These are phyloP conservation scores for Aspergillus amoenus DNA, from an alignment of 2,329 filamentous ascomycete species.

Conservation along the genomic window DNA sequence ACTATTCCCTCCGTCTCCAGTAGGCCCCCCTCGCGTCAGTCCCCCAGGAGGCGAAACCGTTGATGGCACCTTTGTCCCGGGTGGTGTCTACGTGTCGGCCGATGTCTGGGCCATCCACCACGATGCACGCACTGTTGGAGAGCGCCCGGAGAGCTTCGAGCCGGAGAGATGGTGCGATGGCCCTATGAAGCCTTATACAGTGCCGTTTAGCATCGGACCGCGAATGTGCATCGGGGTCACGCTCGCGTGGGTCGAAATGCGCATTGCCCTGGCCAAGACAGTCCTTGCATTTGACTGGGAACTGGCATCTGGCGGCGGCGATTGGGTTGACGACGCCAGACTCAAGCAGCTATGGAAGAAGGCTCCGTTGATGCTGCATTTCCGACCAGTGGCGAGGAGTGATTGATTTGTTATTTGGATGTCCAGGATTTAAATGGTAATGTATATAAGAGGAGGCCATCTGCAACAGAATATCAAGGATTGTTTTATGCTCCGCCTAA, in stretches of 20 bases:
- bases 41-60: slow-evolving; percentile 4
- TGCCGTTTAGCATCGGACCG: background rate
- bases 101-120: background rate
- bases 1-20: slow-evolving; percentile 4
- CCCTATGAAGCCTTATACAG: background rate
- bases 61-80: background rate
- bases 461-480: too few species aligned
- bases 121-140: background rate
- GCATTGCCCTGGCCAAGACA: background rate
- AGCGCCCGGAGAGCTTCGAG: background rate
- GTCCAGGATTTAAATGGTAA: too few species aligned
- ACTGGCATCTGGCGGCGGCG: background rate
- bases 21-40: slow-evolving; percentile 3
- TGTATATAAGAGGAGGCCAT: too few species aligned
- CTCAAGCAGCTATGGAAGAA: background rate
- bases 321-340: background rate
- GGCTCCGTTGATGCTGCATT: background rate
- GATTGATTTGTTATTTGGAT: background rate
- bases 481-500: too few species aligned
- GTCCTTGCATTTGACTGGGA: background rate
- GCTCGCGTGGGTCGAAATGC: background rate
- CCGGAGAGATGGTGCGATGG: background rate
- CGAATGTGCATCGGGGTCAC: background rate
- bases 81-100: background rate
- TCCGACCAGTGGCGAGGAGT: background rate